These are phyloP conservation scores for Symbiodinium natans DNA, from an alignment of 73 alveolate species.

Conservation along the genomic window DNA sequence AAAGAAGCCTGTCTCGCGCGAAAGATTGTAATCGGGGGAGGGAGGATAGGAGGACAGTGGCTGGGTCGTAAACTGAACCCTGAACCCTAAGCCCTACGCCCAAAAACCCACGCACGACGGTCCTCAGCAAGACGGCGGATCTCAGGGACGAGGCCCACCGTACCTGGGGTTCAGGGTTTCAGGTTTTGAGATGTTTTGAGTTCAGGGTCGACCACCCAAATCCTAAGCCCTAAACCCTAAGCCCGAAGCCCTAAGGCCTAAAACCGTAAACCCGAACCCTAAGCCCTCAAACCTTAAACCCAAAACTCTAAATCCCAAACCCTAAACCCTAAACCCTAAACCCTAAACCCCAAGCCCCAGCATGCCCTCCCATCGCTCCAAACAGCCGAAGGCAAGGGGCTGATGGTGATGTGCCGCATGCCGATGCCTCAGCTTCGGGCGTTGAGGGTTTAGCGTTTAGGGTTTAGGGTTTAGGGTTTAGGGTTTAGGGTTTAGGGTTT, in stretches of 20 bases:
- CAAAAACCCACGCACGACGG: neutral
- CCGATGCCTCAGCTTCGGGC: slow-evolving; percentile 28
- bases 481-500: too few species aligned
- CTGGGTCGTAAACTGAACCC: neutral
- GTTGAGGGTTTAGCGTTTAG: too few species aligned
- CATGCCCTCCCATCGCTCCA: too few species aligned
- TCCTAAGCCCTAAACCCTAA: neutral
- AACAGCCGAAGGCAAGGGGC: slow-evolving; percentile 39
- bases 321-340: too few species aligned
- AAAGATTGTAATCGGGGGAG: too few species aligned
- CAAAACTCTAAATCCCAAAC: too few species aligned
- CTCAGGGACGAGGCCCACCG: slow-evolving; percentile 84
- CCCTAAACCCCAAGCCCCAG: too few species aligned
- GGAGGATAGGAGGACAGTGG: too few species aligned
- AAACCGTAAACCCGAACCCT: neutral
- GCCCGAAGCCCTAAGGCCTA: neutral
- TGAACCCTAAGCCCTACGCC: neutral
- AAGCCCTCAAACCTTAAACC: neutral
- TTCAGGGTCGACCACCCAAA: neutral
- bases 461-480: too few species aligned
- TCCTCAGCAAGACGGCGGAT: slow-evolving; percentile 43
- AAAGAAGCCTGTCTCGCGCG: too few species aligned
- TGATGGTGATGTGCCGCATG: slow-evolving; percentile 85
- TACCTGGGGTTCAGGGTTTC: neutral
- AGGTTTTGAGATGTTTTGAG: neutral